Evolutionary conservation across 2,329 filamentous ascomycete genomes (phyloP).

Genomic region (Exophiala xenobiotica): DNA sequence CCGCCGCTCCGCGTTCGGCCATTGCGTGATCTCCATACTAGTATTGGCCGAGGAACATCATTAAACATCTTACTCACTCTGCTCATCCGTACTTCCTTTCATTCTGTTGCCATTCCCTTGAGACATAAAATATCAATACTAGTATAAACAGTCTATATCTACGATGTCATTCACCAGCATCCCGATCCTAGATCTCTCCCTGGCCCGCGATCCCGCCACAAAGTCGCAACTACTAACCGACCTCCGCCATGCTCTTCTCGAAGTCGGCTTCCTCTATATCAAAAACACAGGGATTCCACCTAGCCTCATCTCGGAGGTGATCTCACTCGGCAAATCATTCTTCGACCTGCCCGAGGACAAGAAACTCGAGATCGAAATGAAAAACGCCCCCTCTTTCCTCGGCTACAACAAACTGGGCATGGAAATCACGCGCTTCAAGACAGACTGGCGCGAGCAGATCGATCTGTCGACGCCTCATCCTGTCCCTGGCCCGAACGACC

Average conservation of each 20-base stretch:
- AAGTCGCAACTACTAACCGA: slow-evolving; percentile 71
- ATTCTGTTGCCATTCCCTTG: background rate
- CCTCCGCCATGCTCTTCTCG: slow-evolving; percentile 72
- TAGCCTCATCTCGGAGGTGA: slow-evolving; percentile 63
- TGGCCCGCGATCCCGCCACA: slow-evolving; percentile 61
- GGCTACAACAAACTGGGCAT: slow-evolving; percentile 50
- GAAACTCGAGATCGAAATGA: slow-evolving; percentile 74
- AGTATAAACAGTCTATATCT: no score
- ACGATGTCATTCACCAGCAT: slow-evolving; percentile 44
- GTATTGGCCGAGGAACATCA: background rate
- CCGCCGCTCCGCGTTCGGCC: background rate
- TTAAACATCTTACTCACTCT: background rate
- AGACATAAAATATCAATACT: no score
- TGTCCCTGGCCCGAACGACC: slow-evolving; percentile 60
- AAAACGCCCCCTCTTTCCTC: slow-evolving; percentile 69
- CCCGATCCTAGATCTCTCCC: slow-evolving; percentile 73
- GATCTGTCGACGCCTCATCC: slow-evolving; percentile 80
- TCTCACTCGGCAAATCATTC: slow-evolving; percentile 67
- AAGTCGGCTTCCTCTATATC: slow-evolving; percentile 86
- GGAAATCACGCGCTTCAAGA: slow-evolving; percentile 67
- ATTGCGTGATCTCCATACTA: slow-evolving; percentile 8
- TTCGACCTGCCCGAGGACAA: slow-evolving; percentile 74
- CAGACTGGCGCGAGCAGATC: slow-evolving; percentile 82
- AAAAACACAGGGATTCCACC: slow-evolving; percentile 73
- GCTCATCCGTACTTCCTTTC: background rate